phyloP scores from a whole-genome alignment of 2,329 filamentous ascomycete genomes.

The Xylariaceae sp. region DNA sequence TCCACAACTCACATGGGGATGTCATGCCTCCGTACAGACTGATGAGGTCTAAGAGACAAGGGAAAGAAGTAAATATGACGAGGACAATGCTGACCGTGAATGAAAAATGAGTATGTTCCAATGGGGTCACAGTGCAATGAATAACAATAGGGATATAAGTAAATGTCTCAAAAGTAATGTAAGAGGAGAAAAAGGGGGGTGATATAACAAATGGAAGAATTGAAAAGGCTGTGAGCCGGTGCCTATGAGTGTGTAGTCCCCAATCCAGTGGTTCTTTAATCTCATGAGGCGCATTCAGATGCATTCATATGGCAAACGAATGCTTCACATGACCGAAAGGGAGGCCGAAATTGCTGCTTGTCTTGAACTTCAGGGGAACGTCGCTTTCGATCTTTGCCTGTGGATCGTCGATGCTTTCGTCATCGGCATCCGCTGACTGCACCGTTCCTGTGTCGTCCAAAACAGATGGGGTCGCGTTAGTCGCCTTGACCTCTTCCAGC shows the following conservation, averaged over 20 bases:
- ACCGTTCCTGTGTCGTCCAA: slow-evolving; percentile 24
- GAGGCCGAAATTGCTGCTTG: slow-evolving; percentile 28
- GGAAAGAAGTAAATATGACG: no score
- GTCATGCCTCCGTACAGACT: no score
- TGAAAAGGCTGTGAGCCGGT: background rate
- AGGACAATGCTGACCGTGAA: no score
- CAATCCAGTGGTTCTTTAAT: background rate
- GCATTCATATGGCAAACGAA: slow-evolving; percentile 8
- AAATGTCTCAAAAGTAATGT: background rate
- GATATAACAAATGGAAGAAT: background rate
- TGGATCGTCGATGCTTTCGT: slow-evolving; percentile 12
- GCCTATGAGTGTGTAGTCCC: background rate
- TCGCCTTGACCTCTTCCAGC: slow-evolving; percentile 43
- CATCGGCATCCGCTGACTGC: slow-evolving; percentile 9
- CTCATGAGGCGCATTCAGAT: background rate
- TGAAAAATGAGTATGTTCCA: background rate
- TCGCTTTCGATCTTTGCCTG: slow-evolving; percentile 19
- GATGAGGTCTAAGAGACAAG: no score
- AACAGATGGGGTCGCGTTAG: slow-evolving; percentile 43
- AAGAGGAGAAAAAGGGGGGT: slow-evolving; percentile 8
- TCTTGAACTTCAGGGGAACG: slow-evolving; percentile 24
- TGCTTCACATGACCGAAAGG: slow-evolving; percentile 23
- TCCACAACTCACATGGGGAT: no score
- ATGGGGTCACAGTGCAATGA: background rate
- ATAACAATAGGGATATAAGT: background rate